phyloP scores from a whole-genome alignment of 129 eudicot genomes.

The Apium graveolens region DNA sequence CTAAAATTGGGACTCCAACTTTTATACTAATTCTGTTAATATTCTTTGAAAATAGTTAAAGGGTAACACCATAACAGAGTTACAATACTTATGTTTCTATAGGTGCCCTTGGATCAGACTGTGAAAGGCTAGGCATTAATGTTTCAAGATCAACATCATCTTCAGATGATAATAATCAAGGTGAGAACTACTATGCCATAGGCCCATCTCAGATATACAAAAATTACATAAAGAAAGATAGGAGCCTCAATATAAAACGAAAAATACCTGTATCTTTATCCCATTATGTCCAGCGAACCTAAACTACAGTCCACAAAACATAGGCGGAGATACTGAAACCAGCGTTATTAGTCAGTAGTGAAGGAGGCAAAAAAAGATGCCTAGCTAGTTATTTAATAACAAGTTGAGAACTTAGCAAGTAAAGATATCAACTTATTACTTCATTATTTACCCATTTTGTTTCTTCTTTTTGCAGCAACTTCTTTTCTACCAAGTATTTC shows the following conservation, averaged over 20 bases:
- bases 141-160: slow-evolving; percentile 26
- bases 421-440: not conserved
- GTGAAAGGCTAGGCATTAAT: slow-evolving; percentile 51
- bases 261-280: too few relatives aligned
- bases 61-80: not conserved
- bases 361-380: not conserved
- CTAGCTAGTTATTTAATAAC: not conserved
- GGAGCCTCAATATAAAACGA: too few relatives aligned
- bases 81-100: not conserved
- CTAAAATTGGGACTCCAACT: not conserved
- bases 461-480: slow-evolving; percentile 26
- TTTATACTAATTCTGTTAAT: not conserved
- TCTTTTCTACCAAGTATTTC: slow-evolving; percentile 34
- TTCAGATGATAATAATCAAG: slow-evolving; percentile 26
- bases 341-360: not conserved
- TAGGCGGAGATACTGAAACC: not conserved
- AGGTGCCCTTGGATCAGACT: slow-evolving; percentile 73
- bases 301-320: not conserved
- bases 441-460: not conserved
- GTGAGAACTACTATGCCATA: slow-evolving; percentile 24
- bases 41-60: not conserved
- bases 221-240: not conserved
- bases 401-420: not conserved
- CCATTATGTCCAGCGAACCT: not conserved
- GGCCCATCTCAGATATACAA: not conserved